These are phyloP conservation scores for Xylaria acuta DNA, from an alignment of 495 filamentous ascomycete species.

Conservation along the genomic window DNA sequence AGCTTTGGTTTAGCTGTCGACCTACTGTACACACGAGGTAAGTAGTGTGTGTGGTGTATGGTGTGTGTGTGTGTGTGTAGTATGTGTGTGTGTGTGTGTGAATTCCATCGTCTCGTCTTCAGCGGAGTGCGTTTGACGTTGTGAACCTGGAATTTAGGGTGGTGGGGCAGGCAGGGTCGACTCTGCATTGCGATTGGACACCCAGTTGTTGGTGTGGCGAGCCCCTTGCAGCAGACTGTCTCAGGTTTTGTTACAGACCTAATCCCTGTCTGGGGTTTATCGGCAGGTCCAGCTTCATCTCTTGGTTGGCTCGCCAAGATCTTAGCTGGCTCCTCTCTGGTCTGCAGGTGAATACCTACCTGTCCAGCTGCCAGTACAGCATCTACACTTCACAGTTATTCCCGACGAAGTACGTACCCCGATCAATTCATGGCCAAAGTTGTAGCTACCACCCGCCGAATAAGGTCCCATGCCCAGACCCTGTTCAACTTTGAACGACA, in stretches of 20 bases:
- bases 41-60: too few relatives aligned
- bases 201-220: constrained; percentile 4
- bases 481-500: not conserved
- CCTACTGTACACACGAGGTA: too few relatives aligned
- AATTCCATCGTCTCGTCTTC: constrained; percentile 12
- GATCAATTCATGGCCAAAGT: not conserved
- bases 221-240: constrained; percentile 31
- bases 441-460: too few relatives aligned
- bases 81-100: not conserved
- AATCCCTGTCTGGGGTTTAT: constrained; percentile 30
- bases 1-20: not conserved
- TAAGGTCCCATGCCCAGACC: not conserved
- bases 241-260: constrained; percentile 29
- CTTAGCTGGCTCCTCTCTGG: constrained; percentile 2
- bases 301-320: constrained; percentile 14
- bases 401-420: not conserved
- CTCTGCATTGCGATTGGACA: constrained; percentile 14
- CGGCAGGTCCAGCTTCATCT: constrained; percentile 12
- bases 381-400: not conserved
- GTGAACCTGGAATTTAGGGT: constrained; percentile 28
- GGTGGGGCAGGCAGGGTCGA: constrained; percentile 11
- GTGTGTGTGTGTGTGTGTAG: not conserved
- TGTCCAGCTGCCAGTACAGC: not conserved
- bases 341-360: not conserved
- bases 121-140: constrained; percentile 30